Conservation (phyloP, 495 filamentous ascomycete species). For the Parmelia sp. region DNA sequence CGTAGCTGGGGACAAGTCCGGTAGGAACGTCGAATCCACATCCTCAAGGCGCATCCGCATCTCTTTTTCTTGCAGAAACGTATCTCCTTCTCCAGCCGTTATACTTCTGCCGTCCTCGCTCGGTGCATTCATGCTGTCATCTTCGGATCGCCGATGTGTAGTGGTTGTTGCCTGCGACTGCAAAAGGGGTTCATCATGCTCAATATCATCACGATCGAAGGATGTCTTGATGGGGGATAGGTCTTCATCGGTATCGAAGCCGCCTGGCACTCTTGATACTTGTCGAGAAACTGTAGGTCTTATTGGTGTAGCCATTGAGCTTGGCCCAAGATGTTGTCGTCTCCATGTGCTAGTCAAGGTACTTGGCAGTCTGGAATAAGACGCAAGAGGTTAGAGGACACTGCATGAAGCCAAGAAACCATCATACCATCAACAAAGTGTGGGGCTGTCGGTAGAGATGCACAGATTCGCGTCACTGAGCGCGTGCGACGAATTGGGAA, state of each 20-base stretch:
- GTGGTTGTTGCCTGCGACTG: slow-evolving; percentile 1
- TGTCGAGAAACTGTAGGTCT: slow-evolving; percentile 24
- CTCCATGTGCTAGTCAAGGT: background rate
- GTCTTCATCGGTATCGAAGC: slow-evolving; percentile 35
- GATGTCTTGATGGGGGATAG: slow-evolving; percentile 36
- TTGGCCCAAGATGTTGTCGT: background rate
- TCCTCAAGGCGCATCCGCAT: slow-evolving; percentile 71
- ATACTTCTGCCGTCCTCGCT: slow-evolving; percentile 35
- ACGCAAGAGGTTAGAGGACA: background rate
- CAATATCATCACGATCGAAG: slow-evolving; percentile 27
- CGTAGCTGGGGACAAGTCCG: slow-evolving; percentile 42
- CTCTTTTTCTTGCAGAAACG: slow-evolving; percentile 55
- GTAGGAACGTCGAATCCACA: slow-evolving; percentile 79
- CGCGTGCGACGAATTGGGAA: background rate
- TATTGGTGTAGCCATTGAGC: slow-evolving; percentile 20
- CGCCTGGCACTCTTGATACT: slow-evolving; percentile 32
- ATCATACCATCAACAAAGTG: background rate
- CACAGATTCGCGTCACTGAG: background rate
- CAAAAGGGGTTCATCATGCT: background rate
- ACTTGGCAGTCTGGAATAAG: background rate
- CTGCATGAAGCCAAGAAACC: background rate
- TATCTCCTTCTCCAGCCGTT: slow-evolving; percentile 41
- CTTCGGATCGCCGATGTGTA: slow-evolving; percentile 3
- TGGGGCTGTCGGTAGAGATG: background rate
- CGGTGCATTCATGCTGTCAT: slow-evolving; percentile 26